Conservation (phyloP, 2,329 filamentous ascomycete species). For the Claviceps maximensis region DNA sequence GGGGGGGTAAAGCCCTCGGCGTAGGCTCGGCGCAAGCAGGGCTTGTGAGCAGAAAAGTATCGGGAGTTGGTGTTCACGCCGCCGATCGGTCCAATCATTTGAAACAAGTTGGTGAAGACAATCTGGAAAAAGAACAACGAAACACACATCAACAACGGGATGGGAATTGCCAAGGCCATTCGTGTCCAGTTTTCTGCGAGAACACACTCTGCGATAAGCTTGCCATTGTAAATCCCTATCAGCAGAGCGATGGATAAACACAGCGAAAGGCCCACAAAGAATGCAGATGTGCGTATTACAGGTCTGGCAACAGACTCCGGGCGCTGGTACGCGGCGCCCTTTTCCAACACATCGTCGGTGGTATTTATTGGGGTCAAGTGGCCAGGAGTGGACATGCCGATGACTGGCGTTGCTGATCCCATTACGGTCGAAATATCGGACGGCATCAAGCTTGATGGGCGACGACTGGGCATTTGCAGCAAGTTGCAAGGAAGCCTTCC, state of each 20-base stretch:
- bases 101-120: slow-evolving; percentile 25
- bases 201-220: slow-evolving; percentile 25
- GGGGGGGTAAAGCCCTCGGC: slow-evolving; percentile 21
- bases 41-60: slow-evolving; percentile 28
- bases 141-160: slow-evolving; percentile 23
- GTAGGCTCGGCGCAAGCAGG: slow-evolving; percentile 20
- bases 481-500: slow-evolving; percentile 7
- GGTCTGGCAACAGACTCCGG: slow-evolving; percentile 29
- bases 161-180: slow-evolving; percentile 21
- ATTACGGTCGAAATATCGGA: slow-evolving; percentile 9
- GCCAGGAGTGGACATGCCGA: slow-evolving; percentile 8
- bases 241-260: slow-evolving; percentile 24
- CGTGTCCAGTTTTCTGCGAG: slow-evolving; percentile 25
- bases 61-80: slow-evolving; percentile 29
- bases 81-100: slow-evolving; percentile 36
- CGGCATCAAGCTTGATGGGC: slow-evolving; percentile 7
- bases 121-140: slow-evolving; percentile 31
- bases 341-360: slow-evolving; percentile 13
- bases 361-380: slow-evolving; percentile 8
- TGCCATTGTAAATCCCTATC: slow-evolving; percentile 22
- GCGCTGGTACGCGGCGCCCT: slow-evolving; percentile 12
- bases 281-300: slow-evolving; percentile 21
- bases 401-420: slow-evolving; percentile 9
- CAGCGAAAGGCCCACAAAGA: slow-evolving; percentile 26
- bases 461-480: slow-evolving; percentile 8